These are phyloP conservation scores for Euphorbia pulcherrima DNA, from an alignment of 345 rosid species.

Conservation along the genomic window DNA sequence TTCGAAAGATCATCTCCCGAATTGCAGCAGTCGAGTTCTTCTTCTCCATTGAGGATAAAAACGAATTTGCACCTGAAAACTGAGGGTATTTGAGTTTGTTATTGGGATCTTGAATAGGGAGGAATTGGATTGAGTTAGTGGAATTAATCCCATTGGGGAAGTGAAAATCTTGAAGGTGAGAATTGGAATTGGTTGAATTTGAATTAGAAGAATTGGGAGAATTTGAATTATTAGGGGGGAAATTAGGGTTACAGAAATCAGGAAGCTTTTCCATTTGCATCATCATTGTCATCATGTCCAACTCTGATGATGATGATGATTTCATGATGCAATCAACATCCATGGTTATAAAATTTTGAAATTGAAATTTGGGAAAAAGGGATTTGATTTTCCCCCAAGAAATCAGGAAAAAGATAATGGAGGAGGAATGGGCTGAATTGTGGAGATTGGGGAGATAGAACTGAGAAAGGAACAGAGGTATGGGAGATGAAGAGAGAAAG, in stretches of 20 bases:
- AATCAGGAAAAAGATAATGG: constrained; percentile 14
- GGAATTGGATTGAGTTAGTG: constrained; percentile 11
- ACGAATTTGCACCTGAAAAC: constrained; percentile 25
- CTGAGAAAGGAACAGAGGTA: constrained; percentile 17
- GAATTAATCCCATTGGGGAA: constrained; percentile 26
- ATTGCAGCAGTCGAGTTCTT: constrained; percentile 59
- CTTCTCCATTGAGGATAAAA: constrained; percentile 29
- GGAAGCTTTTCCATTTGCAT: constrained; percentile 67
- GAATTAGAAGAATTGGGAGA: neutral
- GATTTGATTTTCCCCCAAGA: neutral
- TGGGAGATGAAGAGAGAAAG: constrained; percentile 12
- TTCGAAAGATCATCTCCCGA: constrained; percentile 78
- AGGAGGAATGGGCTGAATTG: constrained; percentile 2
- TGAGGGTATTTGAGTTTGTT: constrained; percentile 13
- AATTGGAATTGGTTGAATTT: constrained; percentile 1
- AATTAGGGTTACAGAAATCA: constrained; percentile 38
- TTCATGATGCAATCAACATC: constrained; percentile 40
- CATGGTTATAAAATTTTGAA: constrained; percentile 18
- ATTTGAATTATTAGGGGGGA: constrained; percentile 13
- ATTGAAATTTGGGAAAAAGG: neutral
- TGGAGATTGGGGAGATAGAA: neutral
- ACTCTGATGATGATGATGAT: constrained; percentile 23
- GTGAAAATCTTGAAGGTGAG: constrained; percentile 22
- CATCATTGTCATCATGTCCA: constrained; percentile 56
- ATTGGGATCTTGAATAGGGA: constrained; percentile 3